Base-by-base conservation (phyloP, 2,329 filamentous ascomycete species). In the Fusarium sp. region DNA sequence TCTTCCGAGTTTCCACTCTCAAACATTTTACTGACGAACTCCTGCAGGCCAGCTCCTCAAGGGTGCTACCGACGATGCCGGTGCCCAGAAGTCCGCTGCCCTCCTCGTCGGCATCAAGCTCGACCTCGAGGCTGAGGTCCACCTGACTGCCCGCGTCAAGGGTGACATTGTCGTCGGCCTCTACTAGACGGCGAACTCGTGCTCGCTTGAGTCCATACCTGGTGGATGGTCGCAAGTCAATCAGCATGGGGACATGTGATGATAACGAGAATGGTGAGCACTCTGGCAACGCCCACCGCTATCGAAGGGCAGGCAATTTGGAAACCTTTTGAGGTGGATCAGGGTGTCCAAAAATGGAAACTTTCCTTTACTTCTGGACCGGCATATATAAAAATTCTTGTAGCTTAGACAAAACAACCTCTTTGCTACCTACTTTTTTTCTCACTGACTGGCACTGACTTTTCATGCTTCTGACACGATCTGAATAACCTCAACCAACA, bases 31-130 rank as follows among this genome's bases (percentile, higher is more conserved):
- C 64, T 69, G 14, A 74, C 58, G 42, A 49, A 55, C 25, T 10
- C 6, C 20, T 40, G 10, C 56, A 86, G 84, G 85, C 59, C 80
- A 83, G 69, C 83, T 89, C 33, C 83, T 89, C 67, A 85, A 84
- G 76, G 87, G 87, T 10, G 82, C 86, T 13, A 83, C 84, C 31
- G 85, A 88, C 65, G 83, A 86, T 29, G 79, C 88, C 58, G 86
- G 87, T 64, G 84, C 86, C 71, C 80, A 85, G 64, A 89, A 87
- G 78, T 78, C 84, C 40, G 85, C 87, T 4, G 86, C 85, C 2
- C 80, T 89, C 44, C 81, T 89, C 71, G 81, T 89, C 36, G 87
- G 87, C 61, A 88, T 89, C 80, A 89, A 89, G 81, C 81, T 89
- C 34, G 87, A 89, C 74, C 78, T 89, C 18, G 87, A 89, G 76